Conservation (phyloP, 805 yeast genomes). For the Grigorovia jiainica region DNA sequence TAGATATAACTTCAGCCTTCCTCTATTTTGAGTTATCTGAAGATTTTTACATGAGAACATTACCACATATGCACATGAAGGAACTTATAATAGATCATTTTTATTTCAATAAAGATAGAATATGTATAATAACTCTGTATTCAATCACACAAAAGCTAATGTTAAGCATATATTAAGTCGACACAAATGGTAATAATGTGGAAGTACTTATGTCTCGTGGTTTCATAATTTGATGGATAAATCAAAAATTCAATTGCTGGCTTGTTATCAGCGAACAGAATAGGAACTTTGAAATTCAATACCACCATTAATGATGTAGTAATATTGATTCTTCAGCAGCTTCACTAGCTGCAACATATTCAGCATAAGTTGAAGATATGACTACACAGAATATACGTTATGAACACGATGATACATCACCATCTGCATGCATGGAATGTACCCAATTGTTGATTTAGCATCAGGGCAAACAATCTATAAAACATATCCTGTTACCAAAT, state of each 20-base stretch:
- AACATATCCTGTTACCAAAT: background rate
- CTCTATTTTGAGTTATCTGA: no score
- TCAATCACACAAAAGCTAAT: no score
- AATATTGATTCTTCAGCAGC: background rate
- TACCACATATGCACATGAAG: background rate
- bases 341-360: slow-evolving; percentile 2
- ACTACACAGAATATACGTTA: background rate
- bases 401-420: background rate
- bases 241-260: slow-evolving; percentile 2
- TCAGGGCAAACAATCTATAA: slow-evolving; percentile 1
- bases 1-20: no score
- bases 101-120: no score
- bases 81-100: no score
- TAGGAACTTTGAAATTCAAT: background rate
- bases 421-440: background rate
- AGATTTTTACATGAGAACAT: no score
- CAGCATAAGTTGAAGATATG: slow-evolving; percentile 1
- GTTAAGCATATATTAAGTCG: no score
- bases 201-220: slow-evolving; percentile 6
- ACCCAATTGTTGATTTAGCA: background rate
- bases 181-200: no score
- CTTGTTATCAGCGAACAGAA: slow-evolving; percentile 3
- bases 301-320: slow-evolving; percentile 1
- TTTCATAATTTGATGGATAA: slow-evolving; percentile 3
- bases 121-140: no score